phyloP scores from a whole-genome alignment of 2,329 filamentous ascomycete genomes.

The Domatiomyces catenatus region DNA sequence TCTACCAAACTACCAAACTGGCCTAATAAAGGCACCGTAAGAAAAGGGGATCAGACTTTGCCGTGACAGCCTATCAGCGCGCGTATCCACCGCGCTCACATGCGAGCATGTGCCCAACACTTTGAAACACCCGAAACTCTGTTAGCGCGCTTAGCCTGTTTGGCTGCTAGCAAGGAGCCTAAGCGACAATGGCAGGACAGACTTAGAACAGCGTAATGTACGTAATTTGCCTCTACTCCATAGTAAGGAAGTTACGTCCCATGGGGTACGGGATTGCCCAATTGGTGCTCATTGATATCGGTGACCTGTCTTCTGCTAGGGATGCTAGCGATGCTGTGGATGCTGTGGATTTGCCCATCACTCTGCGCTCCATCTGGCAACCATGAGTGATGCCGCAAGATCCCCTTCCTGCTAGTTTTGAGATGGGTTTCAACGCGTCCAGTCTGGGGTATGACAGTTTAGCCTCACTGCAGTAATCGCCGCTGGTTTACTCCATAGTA shows the following conservation, averaged over 20 bases:
- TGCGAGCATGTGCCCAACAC: background rate
- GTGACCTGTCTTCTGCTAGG: too few relatives aligned
- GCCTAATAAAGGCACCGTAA: background rate
- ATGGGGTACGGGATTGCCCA: too few relatives aligned
- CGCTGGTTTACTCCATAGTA: too few relatives aligned
- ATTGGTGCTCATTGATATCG: too few relatives aligned
- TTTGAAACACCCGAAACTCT: slow-evolving; percentile 1
- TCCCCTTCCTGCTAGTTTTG: background rate
- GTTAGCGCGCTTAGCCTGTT: background rate
- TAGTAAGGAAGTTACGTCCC: too few relatives aligned
- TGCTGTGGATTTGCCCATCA: too few relatives aligned
- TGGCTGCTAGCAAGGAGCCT: background rate
- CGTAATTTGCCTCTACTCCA: too few relatives aligned
- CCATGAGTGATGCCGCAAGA: background rate
- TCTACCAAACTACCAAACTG: background rate
- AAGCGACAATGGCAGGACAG: background rate
- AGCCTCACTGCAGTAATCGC: too few relatives aligned
- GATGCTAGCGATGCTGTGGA: too few relatives aligned
- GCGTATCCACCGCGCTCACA: background rate
- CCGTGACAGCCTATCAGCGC: background rate
- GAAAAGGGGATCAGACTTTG: background rate
- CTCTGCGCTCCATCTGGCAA: too few relatives aligned
- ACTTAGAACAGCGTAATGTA: background rate
- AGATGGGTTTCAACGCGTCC: background rate
- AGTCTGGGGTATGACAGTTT: background rate